A percentile compares a stretch with the other conserved stretches of the same genome.
phyloP scores from a whole-genome alignment of 2,329 filamentous ascomycete genomes.

The Pseudocercospora crystallina region DNA sequence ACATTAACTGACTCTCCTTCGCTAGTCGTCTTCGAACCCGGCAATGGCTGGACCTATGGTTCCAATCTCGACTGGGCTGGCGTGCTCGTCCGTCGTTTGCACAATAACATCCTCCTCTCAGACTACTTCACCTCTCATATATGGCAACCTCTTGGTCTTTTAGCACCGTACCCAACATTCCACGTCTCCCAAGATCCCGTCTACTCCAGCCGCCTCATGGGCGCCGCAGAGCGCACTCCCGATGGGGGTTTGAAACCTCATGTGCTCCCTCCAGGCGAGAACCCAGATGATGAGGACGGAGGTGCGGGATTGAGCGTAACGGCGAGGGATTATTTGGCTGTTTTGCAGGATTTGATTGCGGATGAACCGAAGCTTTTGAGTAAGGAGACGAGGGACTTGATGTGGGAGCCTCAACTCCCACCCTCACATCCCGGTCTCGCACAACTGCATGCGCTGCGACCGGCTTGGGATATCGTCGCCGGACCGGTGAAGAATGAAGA shows the following conservation, averaged over 20 bases:
- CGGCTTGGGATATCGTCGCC: slow-evolving; percentile 11
- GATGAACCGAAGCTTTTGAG: slow-evolving; percentile 50
- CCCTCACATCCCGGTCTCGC: slow-evolving; percentile 1
- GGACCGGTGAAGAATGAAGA: slow-evolving; percentile 10
- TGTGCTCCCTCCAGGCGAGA: not conserved
- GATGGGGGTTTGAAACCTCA: slow-evolving; percentile 1
- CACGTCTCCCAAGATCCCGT: slow-evolving; percentile 15
- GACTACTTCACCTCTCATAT: slow-evolving; percentile 45
- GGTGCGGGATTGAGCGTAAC: slow-evolving; percentile 4
- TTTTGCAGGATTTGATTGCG: slow-evolving; percentile 47
- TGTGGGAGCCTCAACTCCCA: slow-evolving; percentile 50
- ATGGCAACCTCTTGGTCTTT: slow-evolving; percentile 39
- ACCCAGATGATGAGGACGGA: slow-evolving; percentile 11
- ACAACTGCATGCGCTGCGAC: slow-evolving; percentile 6
- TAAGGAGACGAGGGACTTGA: slow-evolving; percentile 38
- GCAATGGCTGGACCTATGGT: slow-evolving; percentile 50
- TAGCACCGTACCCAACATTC: slow-evolving; percentile 32
- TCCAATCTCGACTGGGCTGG: slow-evolving; percentile 52
- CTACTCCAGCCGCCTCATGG: slow-evolving; percentile 11
- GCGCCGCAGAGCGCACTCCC: not conserved
- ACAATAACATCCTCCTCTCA: slow-evolving; percentile 38
- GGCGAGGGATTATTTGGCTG: slow-evolving; percentile 40
- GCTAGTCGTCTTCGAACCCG: slow-evolving; percentile 49
- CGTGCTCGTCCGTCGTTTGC: slow-evolving; percentile 47
- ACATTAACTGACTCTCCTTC: slow-evolving; percentile 17